These are phyloP conservation scores for Acanthamoeba healyi DNA, from an alignment of 208 protist genomes.

Conservation along the genomic window DNA sequence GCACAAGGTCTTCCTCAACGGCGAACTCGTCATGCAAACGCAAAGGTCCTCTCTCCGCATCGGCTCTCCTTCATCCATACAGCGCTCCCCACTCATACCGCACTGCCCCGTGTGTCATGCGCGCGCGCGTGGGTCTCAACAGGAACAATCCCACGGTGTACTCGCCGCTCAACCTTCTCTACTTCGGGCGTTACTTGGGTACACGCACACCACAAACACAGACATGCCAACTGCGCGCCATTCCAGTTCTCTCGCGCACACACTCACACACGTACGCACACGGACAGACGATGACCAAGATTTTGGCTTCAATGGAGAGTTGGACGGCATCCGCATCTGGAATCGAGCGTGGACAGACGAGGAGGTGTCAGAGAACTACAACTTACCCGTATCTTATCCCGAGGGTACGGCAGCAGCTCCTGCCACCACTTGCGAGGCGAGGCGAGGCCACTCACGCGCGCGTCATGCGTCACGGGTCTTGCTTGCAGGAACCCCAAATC, in stretches of 20 bases:
- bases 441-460: background rate
- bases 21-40: constrained; percentile 61
- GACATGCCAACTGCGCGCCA: no score
- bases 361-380: constrained; percentile 19
- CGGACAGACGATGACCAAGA: constrained; percentile 66
- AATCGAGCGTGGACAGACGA: background rate
- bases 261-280: background rate
- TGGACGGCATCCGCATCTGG: constrained; percentile 65
- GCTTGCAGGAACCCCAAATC: constrained; percentile 9
- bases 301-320: constrained; percentile 56
- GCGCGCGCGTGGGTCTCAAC: background rate
- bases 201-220: background rate
- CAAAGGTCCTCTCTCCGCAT: background rate
- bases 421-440: background rate
- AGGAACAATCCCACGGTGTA: constrained; percentile 39
- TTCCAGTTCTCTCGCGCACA: no score
- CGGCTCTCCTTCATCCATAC: background rate
- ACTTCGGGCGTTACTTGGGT: constrained; percentile 57
- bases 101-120: no score
- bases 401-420: background rate
- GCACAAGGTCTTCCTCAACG: constrained; percentile 57
- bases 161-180: constrained; percentile 16
- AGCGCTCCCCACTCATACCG: no score
- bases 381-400: background rate
- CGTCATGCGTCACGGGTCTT: background rate